phyloP scores from a whole-genome alignment of 78 protist species.

The Chrysochromulina parva region DNA sequence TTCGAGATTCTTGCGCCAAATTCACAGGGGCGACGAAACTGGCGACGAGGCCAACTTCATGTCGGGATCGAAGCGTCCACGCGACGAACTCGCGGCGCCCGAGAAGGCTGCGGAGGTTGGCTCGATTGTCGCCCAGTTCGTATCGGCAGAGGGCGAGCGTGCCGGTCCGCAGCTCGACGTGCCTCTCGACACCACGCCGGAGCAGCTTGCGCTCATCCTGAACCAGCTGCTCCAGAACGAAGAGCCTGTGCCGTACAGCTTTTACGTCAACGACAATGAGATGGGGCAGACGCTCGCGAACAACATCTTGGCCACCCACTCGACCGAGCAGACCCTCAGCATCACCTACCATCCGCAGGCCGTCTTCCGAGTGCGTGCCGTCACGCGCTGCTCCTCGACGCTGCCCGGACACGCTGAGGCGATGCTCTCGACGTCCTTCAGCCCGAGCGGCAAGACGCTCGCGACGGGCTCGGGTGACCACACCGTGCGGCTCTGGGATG shows the following conservation, averaged over 20 bases:
- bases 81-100: not conserved
- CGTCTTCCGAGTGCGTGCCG: conserved; percentile 86
- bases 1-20: no score
- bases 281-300: conserved; percentile 25
- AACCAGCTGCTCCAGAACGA: conserved; percentile 15
- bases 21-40: no score
- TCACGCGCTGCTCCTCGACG: conserved; percentile 85
- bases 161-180: conserved; percentile 43
- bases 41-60: no score
- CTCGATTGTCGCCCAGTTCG: not conserved
- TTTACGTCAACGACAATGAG: conserved; percentile 39
- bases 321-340: conserved; percentile 44
- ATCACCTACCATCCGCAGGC: conserved; percentile 92
- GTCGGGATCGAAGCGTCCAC: no score
- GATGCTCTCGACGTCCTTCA: conserved; percentile 75
- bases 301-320: not conserved
- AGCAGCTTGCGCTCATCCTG: conserved; percentile 19
- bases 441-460: conserved; percentile 87
- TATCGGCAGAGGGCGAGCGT: conserved; percentile 25
- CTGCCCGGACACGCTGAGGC: conserved; percentile 83
- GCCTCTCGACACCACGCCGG: conserved; percentile 31
- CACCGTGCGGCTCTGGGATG: conserved; percentile 92
- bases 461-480: conserved; percentile 87
- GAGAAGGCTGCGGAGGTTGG: not conserved
- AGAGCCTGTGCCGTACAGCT: not conserved